A percentile compares a stretch with the other conserved stretches of the same genome.
Conservation (phyloP, 1,284 basidiomycete species). For the Laetiporus sulphureus region DNA sequence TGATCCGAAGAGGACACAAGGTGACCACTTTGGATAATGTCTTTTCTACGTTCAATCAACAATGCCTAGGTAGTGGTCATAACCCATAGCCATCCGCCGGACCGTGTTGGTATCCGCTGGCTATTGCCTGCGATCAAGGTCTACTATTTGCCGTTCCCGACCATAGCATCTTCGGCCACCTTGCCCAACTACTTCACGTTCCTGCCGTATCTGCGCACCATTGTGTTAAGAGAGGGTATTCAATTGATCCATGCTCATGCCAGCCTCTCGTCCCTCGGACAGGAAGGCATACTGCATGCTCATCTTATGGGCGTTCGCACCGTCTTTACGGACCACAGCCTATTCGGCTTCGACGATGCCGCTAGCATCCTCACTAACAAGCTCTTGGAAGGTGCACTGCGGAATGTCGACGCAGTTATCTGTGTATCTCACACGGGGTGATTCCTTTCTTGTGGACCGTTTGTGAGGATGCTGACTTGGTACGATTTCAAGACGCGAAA, state of each 20-base stretch:
- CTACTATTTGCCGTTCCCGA: constrained; percentile 87
- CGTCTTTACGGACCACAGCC: constrained; percentile 94
- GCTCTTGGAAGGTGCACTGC: constrained; percentile 78
- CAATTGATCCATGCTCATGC: constrained; percentile 92
- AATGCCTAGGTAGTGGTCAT: constrained; percentile 80
- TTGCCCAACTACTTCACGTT: constrained; percentile 93
- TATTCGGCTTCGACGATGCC: constrained; percentile 95
- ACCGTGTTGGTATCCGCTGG: constrained; percentile 87
- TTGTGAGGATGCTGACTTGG: not conserved
- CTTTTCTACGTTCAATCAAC: not conserved
- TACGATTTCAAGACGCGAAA: constrained; percentile 64
- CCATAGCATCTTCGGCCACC: constrained; percentile 87
- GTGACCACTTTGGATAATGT: constrained; percentile 30
- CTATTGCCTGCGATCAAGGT: constrained; percentile 84
- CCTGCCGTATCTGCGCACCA: constrained; percentile 85
- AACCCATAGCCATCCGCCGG: constrained; percentile 85
- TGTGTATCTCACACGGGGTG: constrained; percentile 98
- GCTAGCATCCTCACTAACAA: constrained; percentile 98
- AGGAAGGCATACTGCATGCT: constrained; percentile 89
- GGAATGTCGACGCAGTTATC: constrained; percentile 90
- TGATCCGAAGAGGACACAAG: constrained; percentile 83
- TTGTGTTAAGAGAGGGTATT: constrained; percentile 84
- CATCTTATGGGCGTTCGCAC: constrained; percentile 80
- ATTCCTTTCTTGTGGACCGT: constrained; percentile 17
- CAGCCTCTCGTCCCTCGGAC: constrained; percentile 82